Percentiles rank a stretch among this genome's conserved stretches.
Evolutionary conservation across 805 yeast genomes (phyloP).

Genomic region (Lipomyces oligophaga): DNA sequence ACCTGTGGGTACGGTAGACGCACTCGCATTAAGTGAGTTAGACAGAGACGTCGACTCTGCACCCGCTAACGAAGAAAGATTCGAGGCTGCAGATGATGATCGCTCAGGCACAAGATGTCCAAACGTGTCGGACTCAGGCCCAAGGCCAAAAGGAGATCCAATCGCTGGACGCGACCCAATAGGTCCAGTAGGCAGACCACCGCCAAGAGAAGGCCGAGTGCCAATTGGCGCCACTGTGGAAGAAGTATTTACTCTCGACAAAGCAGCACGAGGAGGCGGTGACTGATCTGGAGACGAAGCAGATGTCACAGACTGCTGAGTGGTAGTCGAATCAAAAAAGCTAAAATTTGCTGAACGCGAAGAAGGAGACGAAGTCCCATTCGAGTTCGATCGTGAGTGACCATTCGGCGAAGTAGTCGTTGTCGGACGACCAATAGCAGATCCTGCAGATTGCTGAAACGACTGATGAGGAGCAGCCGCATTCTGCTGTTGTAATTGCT

Average conservation of each 20-base stretch:
- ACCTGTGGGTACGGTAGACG: background rate
- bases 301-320: constrained; percentile 20
- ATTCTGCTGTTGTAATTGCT: constrained; percentile 5
- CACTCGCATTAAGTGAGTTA: constrained; percentile 7
- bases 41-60: constrained; percentile 6
- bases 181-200: constrained; percentile 15
- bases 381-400: constrained; percentile 26
- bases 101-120: constrained; percentile 23
- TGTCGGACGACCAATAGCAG: constrained; percentile 1
- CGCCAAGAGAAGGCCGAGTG: constrained; percentile 26
- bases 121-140: constrained; percentile 24
- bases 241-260: constrained; percentile 21
- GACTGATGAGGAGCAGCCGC: constrained; percentile 8
- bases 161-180: constrained; percentile 19
- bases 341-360: constrained; percentile 30
- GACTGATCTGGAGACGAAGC: constrained; percentile 29
- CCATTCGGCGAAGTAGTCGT: constrained; percentile 20
- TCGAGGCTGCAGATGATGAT: constrained; percentile 23
- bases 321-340: constrained; percentile 25
- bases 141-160: constrained; percentile 22
- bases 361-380: constrained; percentile 29
- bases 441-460: constrained; percentile 7
- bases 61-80: constrained; percentile 15
- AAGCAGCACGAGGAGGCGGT: constrained; percentile 28
- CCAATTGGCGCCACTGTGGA: constrained; percentile 30